Base-by-base conservation (phyloP, 768 basidiomycete genomes). In the Lentinula edodes region DNA sequence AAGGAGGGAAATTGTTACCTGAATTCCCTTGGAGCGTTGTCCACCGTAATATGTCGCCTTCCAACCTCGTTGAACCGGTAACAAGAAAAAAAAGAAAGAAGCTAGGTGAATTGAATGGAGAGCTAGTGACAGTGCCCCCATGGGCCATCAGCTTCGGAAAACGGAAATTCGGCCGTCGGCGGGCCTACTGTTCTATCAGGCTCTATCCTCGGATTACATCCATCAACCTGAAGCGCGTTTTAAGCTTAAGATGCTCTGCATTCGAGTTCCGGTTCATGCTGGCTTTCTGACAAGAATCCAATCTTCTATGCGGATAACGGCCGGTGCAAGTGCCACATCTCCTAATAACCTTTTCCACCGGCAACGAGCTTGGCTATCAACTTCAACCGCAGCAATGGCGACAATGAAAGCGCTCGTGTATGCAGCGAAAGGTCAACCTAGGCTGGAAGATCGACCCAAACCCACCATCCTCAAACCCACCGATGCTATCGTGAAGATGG, bases 401-500 rank as follows among this genome's bases (percentile, higher is more conserved):
- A 63, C 61, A 13, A 66, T 66, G 65, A 64, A 46, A 52, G 65
- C 63, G 9, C 55, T 66, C 5, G 63, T 66, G 10, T 66, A 48
- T 35, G 53, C 52, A 2, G 61, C 15, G 6, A 39, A 35, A 28
- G 65, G 63, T 23, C 39, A 46, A 18, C 63, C 64, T 36, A 28
- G 34, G 20, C 18, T 67, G 23, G 64, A 65, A 38, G 61, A 68
- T 15, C 61, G 64, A 16, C 64, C 67, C 16, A 61, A 61, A 7
- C 67, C 67, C 18, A 51, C 58, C 32, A 61, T 68, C 23, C 60
- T 63, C 15, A 60, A 58, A 7, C 32, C 67, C 12, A 67, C 67
- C 20, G 67, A 68, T 46, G 67, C 66, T 41, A 57, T 68, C 10
- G 63, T 68, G 10, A 62, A 64, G 51, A 65, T 68, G 64, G 43